A percentile compares a stretch with the other conserved stretches of the same genome.
phyloP scores from a whole-genome alignment of 305 asterid genomes.

The Fraxinus albicans region DNA sequence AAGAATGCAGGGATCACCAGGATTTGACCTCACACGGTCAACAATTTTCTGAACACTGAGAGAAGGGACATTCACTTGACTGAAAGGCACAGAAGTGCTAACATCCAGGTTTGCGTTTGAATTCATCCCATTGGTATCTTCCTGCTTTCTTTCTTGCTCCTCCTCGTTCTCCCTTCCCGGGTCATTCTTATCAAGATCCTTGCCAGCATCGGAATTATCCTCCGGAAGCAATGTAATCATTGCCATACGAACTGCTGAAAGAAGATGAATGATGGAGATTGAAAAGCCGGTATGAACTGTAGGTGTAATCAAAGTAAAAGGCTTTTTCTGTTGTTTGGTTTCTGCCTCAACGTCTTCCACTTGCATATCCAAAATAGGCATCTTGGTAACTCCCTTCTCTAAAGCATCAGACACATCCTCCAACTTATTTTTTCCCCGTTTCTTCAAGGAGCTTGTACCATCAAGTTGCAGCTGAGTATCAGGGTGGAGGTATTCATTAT shows the following conservation, averaged over 20 bases:
- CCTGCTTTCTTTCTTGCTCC: slow-evolving; percentile 46
- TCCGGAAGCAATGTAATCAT: slow-evolving; percentile 78
- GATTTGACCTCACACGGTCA: slow-evolving; percentile 77
- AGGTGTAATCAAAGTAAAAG: slow-evolving; percentile 75
- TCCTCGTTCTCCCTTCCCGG: slow-evolving; percentile 47
- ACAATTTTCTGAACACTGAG: slow-evolving; percentile 82
- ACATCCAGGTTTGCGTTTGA: slow-evolving; percentile 42
- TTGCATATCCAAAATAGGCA: slow-evolving; percentile 40
- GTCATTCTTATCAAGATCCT: slow-evolving; percentile 45
- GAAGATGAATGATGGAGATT: slow-evolving; percentile 93
- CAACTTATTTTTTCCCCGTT: slow-evolving; percentile 64
- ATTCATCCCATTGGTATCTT: slow-evolving; percentile 35
- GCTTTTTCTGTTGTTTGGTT: slow-evolving; percentile 67
- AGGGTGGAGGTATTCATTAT: slow-evolving; percentile 42
- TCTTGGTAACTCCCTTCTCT: slow-evolving; percentile 57
- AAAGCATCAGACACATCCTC: slow-evolving; percentile 45
- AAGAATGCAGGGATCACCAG: slow-evolving; percentile 91
- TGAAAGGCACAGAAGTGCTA: slow-evolving; percentile 42
- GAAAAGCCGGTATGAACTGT: slow-evolving; percentile 88
- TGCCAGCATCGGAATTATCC: slow-evolving; percentile 53
- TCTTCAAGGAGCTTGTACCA: slow-evolving; percentile 47
- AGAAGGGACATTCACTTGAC: slow-evolving; percentile 55
- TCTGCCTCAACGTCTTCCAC: slow-evolving; percentile 62
- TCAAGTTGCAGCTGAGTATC: slow-evolving; percentile 51
- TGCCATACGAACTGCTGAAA: slow-evolving; percentile 85